Evolutionary conservation across 495 filamentous ascomycete species (phyloP).

Genomic region (Penicillium salamii): DNA sequence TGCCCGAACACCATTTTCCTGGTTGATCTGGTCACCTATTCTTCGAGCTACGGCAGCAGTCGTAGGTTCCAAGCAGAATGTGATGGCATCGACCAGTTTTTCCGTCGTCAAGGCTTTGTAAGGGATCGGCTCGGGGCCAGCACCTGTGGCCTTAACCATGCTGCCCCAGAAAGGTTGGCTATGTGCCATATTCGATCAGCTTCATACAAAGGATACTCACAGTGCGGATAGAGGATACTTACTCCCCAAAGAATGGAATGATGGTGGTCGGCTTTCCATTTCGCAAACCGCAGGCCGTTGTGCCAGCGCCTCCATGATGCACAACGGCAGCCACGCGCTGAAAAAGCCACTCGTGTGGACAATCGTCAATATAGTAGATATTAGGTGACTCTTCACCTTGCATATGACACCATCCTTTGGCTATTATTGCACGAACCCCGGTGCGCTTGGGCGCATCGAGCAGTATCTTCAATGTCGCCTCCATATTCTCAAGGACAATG

Average conservation of each 20-base stretch:
- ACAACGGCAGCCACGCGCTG: slow-evolving; percentile 55
- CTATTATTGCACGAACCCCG: slow-evolving; percentile 53
- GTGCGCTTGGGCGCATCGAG: slow-evolving; percentile 47
- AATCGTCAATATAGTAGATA: slow-evolving; percentile 54
- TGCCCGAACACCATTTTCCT: slow-evolving; percentile 70
- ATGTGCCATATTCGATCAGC: too few species aligned
- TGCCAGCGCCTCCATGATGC: slow-evolving; percentile 61
- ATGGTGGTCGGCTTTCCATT: slow-evolving; percentile 53
- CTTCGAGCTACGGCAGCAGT: slow-evolving; percentile 52
- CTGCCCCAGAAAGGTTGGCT: slow-evolving; percentile 73
- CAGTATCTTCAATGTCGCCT: slow-evolving; percentile 22
- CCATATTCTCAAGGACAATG: background rate
- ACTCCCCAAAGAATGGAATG: slow-evolving; percentile 63
- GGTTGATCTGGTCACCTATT: slow-evolving; percentile 58
- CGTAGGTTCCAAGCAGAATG: slow-evolving; percentile 56
- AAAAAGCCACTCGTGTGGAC: slow-evolving; percentile 63
- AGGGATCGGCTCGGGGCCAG: slow-evolving; percentile 60
- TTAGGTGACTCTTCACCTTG: slow-evolving; percentile 38
- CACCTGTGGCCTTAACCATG: slow-evolving; percentile 59
- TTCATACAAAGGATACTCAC: too few species aligned
- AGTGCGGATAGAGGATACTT: too few species aligned
- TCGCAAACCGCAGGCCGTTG: slow-evolving; percentile 55
- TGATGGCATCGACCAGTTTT: slow-evolving; percentile 58
- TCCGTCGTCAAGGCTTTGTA: slow-evolving; percentile 53
- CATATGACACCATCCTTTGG: slow-evolving; percentile 57